Percentiles rank a stretch among this genome's conserved stretches.
These are phyloP conservation scores for Beauveria sp. DNA, from an alignment of 2,329 filamentous ascomycete genomes.

Conservation along the genomic window DNA sequence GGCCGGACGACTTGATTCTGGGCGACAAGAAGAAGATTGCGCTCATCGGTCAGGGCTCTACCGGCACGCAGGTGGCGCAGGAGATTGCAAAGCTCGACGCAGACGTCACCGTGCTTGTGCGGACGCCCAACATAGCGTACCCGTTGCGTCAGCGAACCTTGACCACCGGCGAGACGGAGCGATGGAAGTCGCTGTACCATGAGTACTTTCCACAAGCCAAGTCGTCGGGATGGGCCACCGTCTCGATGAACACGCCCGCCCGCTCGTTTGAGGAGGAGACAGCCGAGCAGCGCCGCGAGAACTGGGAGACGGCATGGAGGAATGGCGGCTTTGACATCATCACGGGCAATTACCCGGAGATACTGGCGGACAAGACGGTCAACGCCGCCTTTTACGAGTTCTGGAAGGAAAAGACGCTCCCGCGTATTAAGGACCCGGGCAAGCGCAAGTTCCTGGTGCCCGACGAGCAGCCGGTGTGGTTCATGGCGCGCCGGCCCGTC, in stretches of 20 bases:
- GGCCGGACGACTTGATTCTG: conserved; percentile 18
- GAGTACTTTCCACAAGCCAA: conserved; percentile 30
- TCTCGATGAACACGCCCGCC: background rate
- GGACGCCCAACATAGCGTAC: conserved; percentile 50
- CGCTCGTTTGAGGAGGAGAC: conserved; percentile 16
- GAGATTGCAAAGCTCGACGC: conserved; percentile 25
- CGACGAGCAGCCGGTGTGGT: conserved; percentile 1
- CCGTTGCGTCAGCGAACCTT: conserved; percentile 42
- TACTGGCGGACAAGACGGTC: background rate
- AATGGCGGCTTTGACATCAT: conserved; percentile 40
- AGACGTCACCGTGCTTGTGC: conserved; percentile 41
- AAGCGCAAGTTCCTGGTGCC: conserved; percentile 12
- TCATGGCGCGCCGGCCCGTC: background rate
- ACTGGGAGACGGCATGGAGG: conserved; percentile 36
- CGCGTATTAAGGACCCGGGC: conserved; percentile 3
- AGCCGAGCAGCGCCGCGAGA: conserved; percentile 33
- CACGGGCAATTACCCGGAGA: conserved; percentile 31
- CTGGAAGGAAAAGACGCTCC: conserved; percentile 7
- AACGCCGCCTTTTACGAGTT: conserved; percentile 11
- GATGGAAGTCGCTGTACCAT: conserved; percentile 25
- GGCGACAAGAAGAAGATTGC: conserved; percentile 21
- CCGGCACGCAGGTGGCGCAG: conserved; percentile 23
- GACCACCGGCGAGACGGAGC: background rate
- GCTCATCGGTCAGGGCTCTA: conserved; percentile 25
- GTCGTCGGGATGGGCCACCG: background rate